Percentiles rank a stretch among this genome's conserved stretches.
These are phyloP conservation scores for Claviceps humidiphila DNA, from an alignment of 2,329 filamentous ascomycete species.

Conservation along the genomic window DNA sequence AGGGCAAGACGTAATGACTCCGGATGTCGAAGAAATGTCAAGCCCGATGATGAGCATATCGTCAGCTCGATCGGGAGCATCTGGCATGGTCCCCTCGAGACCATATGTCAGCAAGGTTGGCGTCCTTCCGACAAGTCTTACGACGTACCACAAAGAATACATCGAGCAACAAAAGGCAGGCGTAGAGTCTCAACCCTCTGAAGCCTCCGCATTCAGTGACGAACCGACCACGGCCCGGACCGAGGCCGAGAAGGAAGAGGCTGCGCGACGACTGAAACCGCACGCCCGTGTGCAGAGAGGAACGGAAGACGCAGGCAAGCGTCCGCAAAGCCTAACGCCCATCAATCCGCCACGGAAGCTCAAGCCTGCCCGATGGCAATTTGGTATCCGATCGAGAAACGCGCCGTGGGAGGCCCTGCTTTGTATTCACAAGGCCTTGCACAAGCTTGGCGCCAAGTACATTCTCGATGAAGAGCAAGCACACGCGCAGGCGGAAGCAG, in stretches of 20 bases:
- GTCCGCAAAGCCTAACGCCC: conserved; percentile 50
- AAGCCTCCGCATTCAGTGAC: conserved; percentile 31
- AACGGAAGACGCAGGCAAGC: conserved; percentile 48
- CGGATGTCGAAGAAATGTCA: conserved; percentile 24
- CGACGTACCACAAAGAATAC: conserved; percentile 79
- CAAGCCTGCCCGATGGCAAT: conserved; percentile 89
- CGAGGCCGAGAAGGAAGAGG: conserved; percentile 69
- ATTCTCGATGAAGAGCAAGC: conserved; percentile 51
- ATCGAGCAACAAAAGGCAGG: conserved; percentile 59
- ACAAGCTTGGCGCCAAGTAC: conserved; percentile 82
- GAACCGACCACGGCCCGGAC: conserved; percentile 39
- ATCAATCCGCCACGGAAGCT: conserved; percentile 53
- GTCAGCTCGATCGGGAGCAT: conserved; percentile 40
- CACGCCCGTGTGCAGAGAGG: conserved; percentile 62
- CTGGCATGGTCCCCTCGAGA: conserved; percentile 33
- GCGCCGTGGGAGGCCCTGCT: conserved; percentile 87
- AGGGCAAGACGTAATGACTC: conserved; percentile 19
- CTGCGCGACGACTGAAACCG: conserved; percentile 67
- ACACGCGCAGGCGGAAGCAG: conserved; percentile 15
- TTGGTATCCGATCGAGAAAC: conserved; percentile 89
- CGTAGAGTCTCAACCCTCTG: conserved; percentile 28
- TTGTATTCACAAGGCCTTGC: conserved; percentile 85
- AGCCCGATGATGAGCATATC: conserved; percentile 42
- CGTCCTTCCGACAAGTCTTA: conserved; percentile 80
- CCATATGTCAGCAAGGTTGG: conserved; percentile 73